Evolutionary conservation across 257 asterid species (phyloP).

Genomic region (Mitragyna speciosa): DNA sequence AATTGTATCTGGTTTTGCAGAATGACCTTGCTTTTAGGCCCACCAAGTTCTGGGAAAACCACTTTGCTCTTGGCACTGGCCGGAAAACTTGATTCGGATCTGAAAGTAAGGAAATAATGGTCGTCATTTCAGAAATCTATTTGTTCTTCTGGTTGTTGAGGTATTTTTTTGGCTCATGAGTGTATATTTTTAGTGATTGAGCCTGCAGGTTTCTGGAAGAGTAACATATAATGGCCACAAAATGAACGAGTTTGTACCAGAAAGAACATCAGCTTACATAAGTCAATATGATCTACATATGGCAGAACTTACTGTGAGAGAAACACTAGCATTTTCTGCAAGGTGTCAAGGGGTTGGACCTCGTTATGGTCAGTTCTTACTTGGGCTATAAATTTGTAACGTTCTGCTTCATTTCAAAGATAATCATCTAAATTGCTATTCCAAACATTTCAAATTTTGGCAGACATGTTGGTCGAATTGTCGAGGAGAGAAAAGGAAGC

Average conservation of each 20-base stretch:
- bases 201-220: conserved; percentile 48
- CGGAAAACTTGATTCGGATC: conserved; percentile 53
- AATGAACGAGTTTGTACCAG: conserved; percentile 58
- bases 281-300: conserved; percentile 68
- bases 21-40: conserved; percentile 71
- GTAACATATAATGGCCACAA: conserved; percentile 60
- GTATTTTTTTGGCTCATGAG: neutral
- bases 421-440: neutral
- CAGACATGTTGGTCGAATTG: conserved; percentile 65
- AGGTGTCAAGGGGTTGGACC: conserved; percentile 74
- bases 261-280: conserved; percentile 60
- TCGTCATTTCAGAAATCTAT: neutral
- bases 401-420: neutral
- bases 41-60: conserved; percentile 70
- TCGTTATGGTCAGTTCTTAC: conserved; percentile 42
- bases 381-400: neutral
- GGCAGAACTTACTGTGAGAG: conserved; percentile 67
- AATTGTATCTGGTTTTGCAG: conserved; percentile 32
- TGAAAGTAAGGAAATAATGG: conserved; percentile 36
- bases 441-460: conserved; percentile 1
- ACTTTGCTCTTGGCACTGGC: conserved; percentile 66
- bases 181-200: neutral
- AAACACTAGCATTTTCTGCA: conserved; percentile 66
- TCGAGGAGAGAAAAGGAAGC: conserved; percentile 60
- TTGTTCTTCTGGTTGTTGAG: neutral